A percentile compares a stretch with the other conserved stretches of the same genome.
Conservation (phyloP, 2,329 filamentous ascomycete species). For the Grosmannia penicillata region DNA sequence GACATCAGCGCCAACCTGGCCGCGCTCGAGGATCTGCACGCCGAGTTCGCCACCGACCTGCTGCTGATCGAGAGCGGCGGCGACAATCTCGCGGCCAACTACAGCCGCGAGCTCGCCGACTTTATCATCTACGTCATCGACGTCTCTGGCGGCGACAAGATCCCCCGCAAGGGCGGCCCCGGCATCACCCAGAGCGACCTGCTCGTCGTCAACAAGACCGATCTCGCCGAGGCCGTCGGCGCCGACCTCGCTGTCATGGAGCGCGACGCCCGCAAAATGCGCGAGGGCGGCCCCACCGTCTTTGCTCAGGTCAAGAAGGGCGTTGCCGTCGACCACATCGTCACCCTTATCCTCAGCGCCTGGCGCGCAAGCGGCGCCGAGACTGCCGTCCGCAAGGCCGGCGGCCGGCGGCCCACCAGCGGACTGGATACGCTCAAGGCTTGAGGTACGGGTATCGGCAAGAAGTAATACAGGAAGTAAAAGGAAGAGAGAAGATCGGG, state of each 20-base stretch:
- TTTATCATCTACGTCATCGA: conserved; percentile 99
- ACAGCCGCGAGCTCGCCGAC: conserved; percentile 85
- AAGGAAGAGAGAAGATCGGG: not conserved
- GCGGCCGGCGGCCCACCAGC: conserved; percentile 42
- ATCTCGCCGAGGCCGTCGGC: conserved; percentile 78
- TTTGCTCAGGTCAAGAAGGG: conserved; percentile 96
- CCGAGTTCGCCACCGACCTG: conserved; percentile 65
- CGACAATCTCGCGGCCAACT: conserved; percentile 95
- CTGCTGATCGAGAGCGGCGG: conserved; percentile 91
- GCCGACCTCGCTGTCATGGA: conserved; percentile 92
- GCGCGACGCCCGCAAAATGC: conserved; percentile 81
- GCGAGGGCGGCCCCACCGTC: conserved; percentile 87
- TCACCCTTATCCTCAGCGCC: conserved; percentile 75
- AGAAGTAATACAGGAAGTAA: not conserved
- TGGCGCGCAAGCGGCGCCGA: conserved; percentile 85
- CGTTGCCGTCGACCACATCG: conserved; percentile 71
- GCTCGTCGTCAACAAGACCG: conserved; percentile 93
- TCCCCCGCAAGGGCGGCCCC: conserved; percentile 87
- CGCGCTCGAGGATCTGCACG: conserved; percentile 78
- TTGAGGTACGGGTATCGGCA: not conserved
- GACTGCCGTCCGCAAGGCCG: conserved; percentile 35
- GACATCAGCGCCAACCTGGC: conserved; percentile 91
- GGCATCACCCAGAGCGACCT: conserved; percentile 95
- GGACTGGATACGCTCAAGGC: conserved; percentile 32
- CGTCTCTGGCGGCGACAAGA: conserved; percentile 90